Base-by-base conservation (phyloP, 2,329 filamentous ascomycete species). In the Aspergillus sp. region DNA sequence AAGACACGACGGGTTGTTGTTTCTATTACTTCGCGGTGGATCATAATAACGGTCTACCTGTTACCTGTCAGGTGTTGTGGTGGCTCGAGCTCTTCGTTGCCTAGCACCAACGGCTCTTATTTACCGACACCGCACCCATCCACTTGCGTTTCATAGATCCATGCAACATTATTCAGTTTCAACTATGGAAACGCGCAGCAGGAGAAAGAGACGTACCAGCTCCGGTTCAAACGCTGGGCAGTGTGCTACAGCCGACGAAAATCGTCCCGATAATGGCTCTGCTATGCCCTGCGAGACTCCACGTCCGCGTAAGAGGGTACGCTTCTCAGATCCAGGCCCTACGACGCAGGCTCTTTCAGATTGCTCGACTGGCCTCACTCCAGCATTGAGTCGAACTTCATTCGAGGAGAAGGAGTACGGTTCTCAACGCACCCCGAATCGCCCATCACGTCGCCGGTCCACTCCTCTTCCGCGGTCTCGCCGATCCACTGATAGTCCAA, bases 291-390 rank as follows among this genome's bases (percentile, higher is more conserved):
- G 57, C 55, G 51, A 56, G 17, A 75, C 72, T 24, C 71, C 75
- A 3, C 68, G 64, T 37, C 74, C 67, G 13, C 68, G 67, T 39
- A 81, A 80, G 61, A 74, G 69, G 61, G 75, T 78, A 37, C 76
- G 79, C 24, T 79, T 80, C 63, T 80, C 79, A 2, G 77, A 79
- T 50, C 73, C 76, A 5, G 73, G 73, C 6, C 70, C 71, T 42
- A 64, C 59, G 33, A 40, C 68, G 33, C 66, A 68, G 17, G 51
- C 66, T 33, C 50, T 54, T 46, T 55, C 55, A 5, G 37, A 55
- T 37, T 54, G 55, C 22, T 74, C 74, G 1, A 80, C 78, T 1
- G 77, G 78, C n/a, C 63, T 80, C 6, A 80, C 78, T 4, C 78
- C 78, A 17, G 68, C 73, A 4, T 68, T 80, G 57, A 63, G 68